These are phyloP conservation scores for Rhizophora apiculata DNA, from an alignment of 345 rosid species.

Conservation along the genomic window DNA sequence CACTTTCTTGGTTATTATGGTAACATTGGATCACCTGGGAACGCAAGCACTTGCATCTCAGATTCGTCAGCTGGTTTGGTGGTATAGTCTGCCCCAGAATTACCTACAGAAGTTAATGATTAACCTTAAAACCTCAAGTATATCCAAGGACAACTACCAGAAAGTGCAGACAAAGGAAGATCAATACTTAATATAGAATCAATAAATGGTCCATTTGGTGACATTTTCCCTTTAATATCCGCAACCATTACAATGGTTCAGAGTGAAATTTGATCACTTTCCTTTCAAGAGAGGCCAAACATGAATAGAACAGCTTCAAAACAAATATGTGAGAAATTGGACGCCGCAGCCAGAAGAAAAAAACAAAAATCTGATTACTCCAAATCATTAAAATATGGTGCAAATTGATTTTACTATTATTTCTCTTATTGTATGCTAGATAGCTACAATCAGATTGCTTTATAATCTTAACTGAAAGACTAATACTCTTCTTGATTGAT, in stretches of 20 bases:
- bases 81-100: constrained; percentile 38
- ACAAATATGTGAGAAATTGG: not conserved
- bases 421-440: not conserved
- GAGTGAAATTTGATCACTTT: not conserved
- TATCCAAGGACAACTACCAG: too few relatives aligned
- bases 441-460: too few relatives aligned
- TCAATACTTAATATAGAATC: constrained; percentile 35
- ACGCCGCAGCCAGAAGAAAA: not conserved
- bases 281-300: constrained; percentile 6
- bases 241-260: constrained; percentile 20
- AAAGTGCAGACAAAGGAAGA: constrained; percentile 2
- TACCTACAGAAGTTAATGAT: constrained; percentile 42
- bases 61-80: constrained; percentile 43
- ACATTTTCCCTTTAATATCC: constrained; percentile 36
- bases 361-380: too few relatives aligned
- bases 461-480: too few relatives aligned
- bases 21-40: constrained; percentile 75
- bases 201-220: constrained; percentile 27
- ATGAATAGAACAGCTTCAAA: constrained; percentile 2
- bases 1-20: constrained; percentile 32
- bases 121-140: not conserved
- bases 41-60: constrained; percentile 54
- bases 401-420: not conserved
- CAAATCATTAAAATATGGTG: not conserved
- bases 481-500: too few relatives aligned